phyloP scores from a whole-genome alignment of 257 asterid species.

The Jacaranda mimosifolia region DNA sequence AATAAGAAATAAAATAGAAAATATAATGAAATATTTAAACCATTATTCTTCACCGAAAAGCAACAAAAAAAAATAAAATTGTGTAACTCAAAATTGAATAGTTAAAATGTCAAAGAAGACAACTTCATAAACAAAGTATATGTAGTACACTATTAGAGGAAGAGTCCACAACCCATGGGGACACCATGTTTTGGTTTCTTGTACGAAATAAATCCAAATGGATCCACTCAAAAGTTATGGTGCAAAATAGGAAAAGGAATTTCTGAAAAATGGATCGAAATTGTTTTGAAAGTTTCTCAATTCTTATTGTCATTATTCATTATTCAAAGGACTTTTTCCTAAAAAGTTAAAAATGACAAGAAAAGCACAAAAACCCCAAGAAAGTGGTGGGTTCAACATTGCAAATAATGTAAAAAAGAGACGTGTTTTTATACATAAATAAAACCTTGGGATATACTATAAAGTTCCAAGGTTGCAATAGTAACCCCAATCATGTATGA shows the following conservation, averaged over 20 bases:
- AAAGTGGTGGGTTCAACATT: slow-evolving; percentile 34
- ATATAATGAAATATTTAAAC: too few species aligned
- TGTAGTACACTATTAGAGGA: too few species aligned
- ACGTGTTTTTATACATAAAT: background rate
- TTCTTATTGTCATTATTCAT: slow-evolving; percentile 21
- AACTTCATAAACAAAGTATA: too few species aligned
- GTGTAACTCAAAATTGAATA: too few species aligned
- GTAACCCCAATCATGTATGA: slow-evolving; percentile 13
- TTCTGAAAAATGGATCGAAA: background rate
- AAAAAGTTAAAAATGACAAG: slow-evolving; percentile 13
- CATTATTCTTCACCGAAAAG: too few species aligned
- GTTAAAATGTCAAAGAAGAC: too few species aligned
- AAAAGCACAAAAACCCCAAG: slow-evolving; percentile 18
- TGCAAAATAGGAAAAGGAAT: background rate
- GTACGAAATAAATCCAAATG: too few species aligned
- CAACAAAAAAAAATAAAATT: too few species aligned
- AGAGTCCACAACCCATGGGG: too few species aligned
- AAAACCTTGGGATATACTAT: background rate
- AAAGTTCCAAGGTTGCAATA: slow-evolving; percentile 23
- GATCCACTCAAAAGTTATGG: too few species aligned
- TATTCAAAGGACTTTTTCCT: background rate
- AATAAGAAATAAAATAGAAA: too few species aligned
- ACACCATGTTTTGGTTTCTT: too few species aligned
- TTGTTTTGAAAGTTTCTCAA: slow-evolving; percentile 18
- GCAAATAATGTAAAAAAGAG: background rate